Conservation (phyloP, 1,284 basidiomycete species). For the Cryptococcus sp. region DNA sequence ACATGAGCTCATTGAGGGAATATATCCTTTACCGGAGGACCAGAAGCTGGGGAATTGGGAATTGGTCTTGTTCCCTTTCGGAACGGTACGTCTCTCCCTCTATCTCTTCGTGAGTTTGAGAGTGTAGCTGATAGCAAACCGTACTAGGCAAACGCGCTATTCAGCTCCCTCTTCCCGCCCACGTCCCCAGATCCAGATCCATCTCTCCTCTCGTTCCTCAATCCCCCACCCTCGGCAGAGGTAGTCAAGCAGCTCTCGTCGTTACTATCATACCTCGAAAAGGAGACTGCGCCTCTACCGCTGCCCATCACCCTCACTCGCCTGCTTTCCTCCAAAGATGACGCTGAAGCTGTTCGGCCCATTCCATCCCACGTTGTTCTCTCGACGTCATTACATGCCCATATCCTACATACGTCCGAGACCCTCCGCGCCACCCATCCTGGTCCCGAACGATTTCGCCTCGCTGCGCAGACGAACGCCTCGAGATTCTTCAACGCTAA, state of each 20-base stretch:
- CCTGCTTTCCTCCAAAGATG: constrained; percentile 56
- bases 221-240: constrained; percentile 1
- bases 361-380: constrained; percentile 55
- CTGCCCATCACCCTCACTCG: constrained; percentile 65
- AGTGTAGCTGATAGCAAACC: constrained; percentile 7
- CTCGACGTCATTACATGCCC: constrained; percentile 74
- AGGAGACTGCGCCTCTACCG: constrained; percentile 41
- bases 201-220: constrained; percentile 24
- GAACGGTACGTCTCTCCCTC: constrained; percentile 59
- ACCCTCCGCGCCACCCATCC: constrained; percentile 67
- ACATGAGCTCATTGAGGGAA: constrained; percentile 74
- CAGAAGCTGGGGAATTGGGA: constrained; percentile 35
- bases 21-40: constrained; percentile 44
- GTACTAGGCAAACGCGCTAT: constrained; percentile 79
- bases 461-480: constrained; percentile 76
- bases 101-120: constrained; percentile 2
- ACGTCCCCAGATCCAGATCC: constrained; percentile 45
- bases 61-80: constrained; percentile 64
- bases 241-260: background rate
- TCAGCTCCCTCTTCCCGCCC: constrained; percentile 61
- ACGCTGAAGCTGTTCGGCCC: constrained; percentile 35
- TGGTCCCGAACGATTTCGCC: constrained; percentile 80
- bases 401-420: constrained; percentile 80
- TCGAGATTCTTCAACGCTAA: constrained; percentile 68
- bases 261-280: constrained; percentile 15